phyloP scores from a whole-genome alignment of 768 basidiomycete species.

The Trametes villosa region DNA sequence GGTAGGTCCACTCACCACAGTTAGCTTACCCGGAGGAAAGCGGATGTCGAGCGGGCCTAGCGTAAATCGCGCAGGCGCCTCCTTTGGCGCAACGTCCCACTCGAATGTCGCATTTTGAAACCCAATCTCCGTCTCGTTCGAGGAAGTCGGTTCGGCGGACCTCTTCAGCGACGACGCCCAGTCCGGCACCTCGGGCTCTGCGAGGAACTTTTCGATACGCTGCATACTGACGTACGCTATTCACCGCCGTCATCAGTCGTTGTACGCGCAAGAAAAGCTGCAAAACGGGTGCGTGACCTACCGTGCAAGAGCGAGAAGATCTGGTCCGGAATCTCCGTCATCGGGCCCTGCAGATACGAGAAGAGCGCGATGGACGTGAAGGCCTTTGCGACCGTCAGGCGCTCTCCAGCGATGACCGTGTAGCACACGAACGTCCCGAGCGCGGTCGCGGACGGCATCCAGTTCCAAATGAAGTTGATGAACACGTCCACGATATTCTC shows the following conservation, averaged over 20 bases:
- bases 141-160: constrained; percentile 10
- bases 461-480: constrained; percentile 75
- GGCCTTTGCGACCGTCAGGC: constrained; percentile 76
- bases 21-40: constrained; percentile 62
- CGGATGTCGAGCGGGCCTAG: constrained; percentile 59
- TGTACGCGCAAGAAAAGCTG: not conserved
- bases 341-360: constrained; percentile 67
- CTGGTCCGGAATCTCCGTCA: constrained; percentile 66
- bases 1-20: constrained; percentile 66
- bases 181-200: constrained; percentile 75
- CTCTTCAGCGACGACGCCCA: constrained; percentile 74
- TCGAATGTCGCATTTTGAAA: constrained; percentile 59
- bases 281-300: constrained; percentile 29
- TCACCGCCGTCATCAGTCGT: constrained; percentile 14
- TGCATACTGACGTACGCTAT: constrained; percentile 79
- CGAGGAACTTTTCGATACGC: constrained; percentile 74
- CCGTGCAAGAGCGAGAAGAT: constrained; percentile 68
- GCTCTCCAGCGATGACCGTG: constrained; percentile 65
- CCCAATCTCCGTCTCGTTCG: constrained; percentile 44
- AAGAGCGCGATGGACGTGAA: constrained; percentile 84
- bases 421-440: constrained; percentile 67
- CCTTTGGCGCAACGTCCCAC: constrained; percentile 50
- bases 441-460: constrained; percentile 74
- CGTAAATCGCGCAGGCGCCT: constrained; percentile 47
- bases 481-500: constrained; percentile 62